Conservation (phyloP, 495 filamentous ascomycete genomes). For the Penicillium silybi region DNA sequence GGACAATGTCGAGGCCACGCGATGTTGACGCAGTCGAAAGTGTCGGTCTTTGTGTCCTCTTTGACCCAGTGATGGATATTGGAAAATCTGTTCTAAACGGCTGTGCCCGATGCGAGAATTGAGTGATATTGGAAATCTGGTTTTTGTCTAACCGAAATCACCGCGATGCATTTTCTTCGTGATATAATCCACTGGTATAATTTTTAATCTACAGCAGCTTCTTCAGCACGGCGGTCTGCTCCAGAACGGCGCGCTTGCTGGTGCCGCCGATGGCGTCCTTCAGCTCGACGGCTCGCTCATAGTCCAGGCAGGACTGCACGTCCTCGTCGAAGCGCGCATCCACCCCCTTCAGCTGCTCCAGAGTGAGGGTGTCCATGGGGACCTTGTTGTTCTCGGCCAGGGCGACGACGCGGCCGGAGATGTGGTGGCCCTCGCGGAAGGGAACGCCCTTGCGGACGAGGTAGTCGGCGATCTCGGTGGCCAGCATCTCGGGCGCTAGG, state of each 20-base stretch:
- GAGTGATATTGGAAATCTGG: not conserved
- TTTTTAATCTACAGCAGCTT: conserved; percentile 28
- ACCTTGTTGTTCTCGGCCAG: conserved; percentile 64
- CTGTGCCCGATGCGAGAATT: not conserved
- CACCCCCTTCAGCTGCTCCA: conserved; percentile 67
- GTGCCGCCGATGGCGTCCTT: conserved; percentile 78
- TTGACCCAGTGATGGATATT: not conserved
- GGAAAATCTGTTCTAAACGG: not conserved
- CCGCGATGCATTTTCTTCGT: conserved; percentile 13
- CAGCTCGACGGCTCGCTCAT: conserved; percentile 83
- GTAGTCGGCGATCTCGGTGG: conserved; percentile 86
- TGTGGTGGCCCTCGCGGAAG: conserved; percentile 79
- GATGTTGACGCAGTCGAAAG: too few relatives aligned
- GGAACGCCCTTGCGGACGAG: conserved; percentile 84
- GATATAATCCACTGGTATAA: conserved; percentile 2
- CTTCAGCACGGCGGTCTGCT: conserved; percentile 75
- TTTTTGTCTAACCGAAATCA: conserved; percentile 28
- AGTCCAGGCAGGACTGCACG: conserved; percentile 71
- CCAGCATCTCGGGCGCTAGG: conserved; percentile 70
- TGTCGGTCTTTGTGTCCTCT: too few relatives aligned
- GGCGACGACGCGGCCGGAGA: conserved; percentile 75
- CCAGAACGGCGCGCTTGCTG: conserved; percentile 65
- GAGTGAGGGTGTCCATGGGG: conserved; percentile 72
- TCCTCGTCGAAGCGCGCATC: conserved; percentile 74
- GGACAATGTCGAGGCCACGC: too few relatives aligned